Evolutionary conservation across 139 green algal species (phyloP).

Genomic region (Chlorella sp.): DNA sequence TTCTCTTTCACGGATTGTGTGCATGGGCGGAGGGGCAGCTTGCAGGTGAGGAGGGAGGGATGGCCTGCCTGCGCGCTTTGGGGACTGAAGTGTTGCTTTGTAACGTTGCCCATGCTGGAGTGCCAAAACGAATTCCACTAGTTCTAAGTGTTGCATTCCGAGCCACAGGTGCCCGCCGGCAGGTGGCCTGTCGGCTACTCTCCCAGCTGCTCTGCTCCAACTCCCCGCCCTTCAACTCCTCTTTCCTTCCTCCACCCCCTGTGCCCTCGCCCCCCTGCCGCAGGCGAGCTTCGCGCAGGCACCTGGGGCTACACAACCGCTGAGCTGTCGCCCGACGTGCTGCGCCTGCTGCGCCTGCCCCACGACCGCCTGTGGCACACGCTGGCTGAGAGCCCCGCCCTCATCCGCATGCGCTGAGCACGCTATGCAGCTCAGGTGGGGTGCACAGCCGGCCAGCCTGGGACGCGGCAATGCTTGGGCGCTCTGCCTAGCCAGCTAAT

Average conservation of each 20-base stretch:
- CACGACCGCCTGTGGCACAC: conserved; percentile 23
- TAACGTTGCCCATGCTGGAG: too few species aligned
- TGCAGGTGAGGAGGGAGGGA: conserved; percentile 34
- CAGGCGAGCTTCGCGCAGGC: conserved; percentile 41
- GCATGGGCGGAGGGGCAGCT: conserved; percentile 56
- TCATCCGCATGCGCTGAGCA: conserved; percentile 1
- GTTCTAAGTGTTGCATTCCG: background rate
- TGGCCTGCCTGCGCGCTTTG: background rate
- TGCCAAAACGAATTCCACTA: too few species aligned
- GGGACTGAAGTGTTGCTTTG: background rate
- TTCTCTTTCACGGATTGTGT: conserved; percentile 51
- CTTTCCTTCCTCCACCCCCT: background rate
- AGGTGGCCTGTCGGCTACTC: background rate
- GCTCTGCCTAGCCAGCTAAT: too few species aligned
- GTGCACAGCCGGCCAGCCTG: too few species aligned
- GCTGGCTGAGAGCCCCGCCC: background rate
- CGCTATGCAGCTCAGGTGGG: too few species aligned
- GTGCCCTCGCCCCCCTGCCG: background rate
- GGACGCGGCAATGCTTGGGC: too few species aligned
- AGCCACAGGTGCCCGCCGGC: too few species aligned
- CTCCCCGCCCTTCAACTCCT: background rate
- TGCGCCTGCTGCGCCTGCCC: conserved; percentile 2
- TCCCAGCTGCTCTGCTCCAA: too few species aligned
- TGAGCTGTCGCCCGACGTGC: background rate
- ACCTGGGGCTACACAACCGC: conserved; percentile 31